Conservation (phyloP, 352 stramenopile genomes). For the Pythium aristosporum region DNA sequence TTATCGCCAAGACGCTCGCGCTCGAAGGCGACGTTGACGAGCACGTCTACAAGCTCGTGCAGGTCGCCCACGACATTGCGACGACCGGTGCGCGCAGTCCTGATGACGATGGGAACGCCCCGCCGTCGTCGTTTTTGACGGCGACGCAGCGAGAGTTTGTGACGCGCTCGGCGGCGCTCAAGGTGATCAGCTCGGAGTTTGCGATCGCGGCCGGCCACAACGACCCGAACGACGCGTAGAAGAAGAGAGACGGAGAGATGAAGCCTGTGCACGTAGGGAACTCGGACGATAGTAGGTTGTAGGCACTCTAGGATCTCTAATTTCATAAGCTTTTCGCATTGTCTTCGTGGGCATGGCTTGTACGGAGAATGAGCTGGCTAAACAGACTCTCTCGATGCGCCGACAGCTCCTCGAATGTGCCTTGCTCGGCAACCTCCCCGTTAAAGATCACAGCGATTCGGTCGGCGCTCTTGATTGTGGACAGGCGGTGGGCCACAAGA, state of each 20-base stretch:
- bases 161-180: slow-evolving; percentile 34
- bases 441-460: slow-evolving; percentile 91
- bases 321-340: no score
- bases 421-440: slow-evolving; percentile 83
- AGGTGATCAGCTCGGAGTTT: slow-evolving; percentile 31
- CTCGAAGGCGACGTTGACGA: slow-evolving; percentile 44
- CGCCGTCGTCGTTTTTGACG: slow-evolving; percentile 35
- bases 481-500: slow-evolving; percentile 96
- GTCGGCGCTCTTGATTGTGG: slow-evolving; percentile 91
- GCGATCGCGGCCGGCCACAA: background rate
- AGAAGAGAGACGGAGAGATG: no score
- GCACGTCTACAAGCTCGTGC: slow-evolving; percentile 70
- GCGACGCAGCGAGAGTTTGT: slow-evolving; percentile 40
- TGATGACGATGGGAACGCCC: slow-evolving; percentile 1
- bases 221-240: background rate
- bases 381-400: no score
- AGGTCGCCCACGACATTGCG: slow-evolving; percentile 41
- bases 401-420: slow-evolving; percentile 67
- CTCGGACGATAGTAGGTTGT: no score
- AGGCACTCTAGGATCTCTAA: no score
- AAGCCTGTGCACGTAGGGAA: no score
- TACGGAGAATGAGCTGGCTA: no score
- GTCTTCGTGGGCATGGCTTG: no score
- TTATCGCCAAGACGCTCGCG: slow-evolving; percentile 34
- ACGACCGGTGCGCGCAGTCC: slow-evolving; percentile 1